phyloP scores from a whole-genome alignment of 1,284 basidiomycete genomes.

The Volvariella surrecta region DNA sequence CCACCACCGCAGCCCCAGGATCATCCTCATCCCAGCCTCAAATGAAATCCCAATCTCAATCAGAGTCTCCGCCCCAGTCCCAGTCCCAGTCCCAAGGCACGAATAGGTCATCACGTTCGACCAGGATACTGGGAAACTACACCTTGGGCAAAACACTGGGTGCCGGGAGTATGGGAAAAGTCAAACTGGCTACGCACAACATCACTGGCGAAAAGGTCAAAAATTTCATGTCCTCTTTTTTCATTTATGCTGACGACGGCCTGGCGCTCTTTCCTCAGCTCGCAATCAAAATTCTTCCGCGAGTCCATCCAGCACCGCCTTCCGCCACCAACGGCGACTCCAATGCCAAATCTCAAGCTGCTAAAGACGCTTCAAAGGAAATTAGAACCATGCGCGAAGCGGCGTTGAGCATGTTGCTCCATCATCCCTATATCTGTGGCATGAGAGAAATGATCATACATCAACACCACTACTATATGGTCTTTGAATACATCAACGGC shows the following conservation, averaged over 20 bases:
- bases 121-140: slow-evolving; percentile 85
- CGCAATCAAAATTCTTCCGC: slow-evolving; percentile 97
- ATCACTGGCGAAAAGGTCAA: slow-evolving; percentile 88
- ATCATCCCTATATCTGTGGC: slow-evolving; percentile 98
- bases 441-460: slow-evolving; percentile 98
- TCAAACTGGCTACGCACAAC: slow-evolving; percentile 92
- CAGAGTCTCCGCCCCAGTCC: slow-evolving; percentile 1
- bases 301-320: slow-evolving; percentile 52
- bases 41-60: too few relatives aligned
- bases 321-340: slow-evolving; percentile 37
- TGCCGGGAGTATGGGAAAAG: slow-evolving; percentile 98
- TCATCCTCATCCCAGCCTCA: too few relatives aligned
- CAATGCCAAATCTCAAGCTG: slow-evolving; percentile 66
- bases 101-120: slow-evolving; percentile 37
- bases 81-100: slow-evolving; percentile 17
- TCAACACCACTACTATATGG: slow-evolving; percentile 98
- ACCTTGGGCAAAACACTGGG: slow-evolving; percentile 95
- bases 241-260: slow-evolving; percentile 4
- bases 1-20: too few relatives aligned
- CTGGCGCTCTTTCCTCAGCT: slow-evolving; percentile 42
- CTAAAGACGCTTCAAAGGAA: slow-evolving; percentile 94
- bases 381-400: slow-evolving; percentile 94
- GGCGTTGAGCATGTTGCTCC: slow-evolving; percentile 86
- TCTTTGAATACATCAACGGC: slow-evolving; percentile 97
- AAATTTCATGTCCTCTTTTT: slow-evolving; percentile 11